phyloP scores from a whole-genome alignment of 164 flowering plant genomes.

The Stephania cephalantha region DNA sequence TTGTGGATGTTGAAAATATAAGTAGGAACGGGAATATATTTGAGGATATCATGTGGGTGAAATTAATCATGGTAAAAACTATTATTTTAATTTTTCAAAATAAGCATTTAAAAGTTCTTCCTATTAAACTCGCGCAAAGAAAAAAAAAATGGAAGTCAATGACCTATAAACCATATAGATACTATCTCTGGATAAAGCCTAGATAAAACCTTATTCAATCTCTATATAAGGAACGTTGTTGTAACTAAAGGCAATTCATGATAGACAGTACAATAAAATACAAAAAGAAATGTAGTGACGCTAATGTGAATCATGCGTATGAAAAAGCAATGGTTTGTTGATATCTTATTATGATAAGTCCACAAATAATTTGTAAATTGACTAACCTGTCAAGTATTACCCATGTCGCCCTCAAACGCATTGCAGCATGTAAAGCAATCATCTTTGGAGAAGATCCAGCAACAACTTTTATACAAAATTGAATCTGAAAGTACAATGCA shows the following conservation, averaged over 20 bases:
- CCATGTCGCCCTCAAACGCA: conserved; percentile 42
- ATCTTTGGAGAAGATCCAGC: conserved; percentile 39
- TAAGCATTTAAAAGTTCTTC: neutral
- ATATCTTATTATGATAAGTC: neutral
- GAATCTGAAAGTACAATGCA: conserved; percentile 28
- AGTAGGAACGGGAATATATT: neutral
- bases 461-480: conserved; percentile 30
- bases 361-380: neutral
- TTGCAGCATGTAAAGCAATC: conserved; percentile 38
- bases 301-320: neutral
- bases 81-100: neutral
- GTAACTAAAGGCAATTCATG: neutral
- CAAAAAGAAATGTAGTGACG: neutral
- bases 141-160: neutral
- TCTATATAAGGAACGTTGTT: neutral
- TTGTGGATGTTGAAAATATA: too few relatives aligned
- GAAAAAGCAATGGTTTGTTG: neutral
- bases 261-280: too few relatives aligned
- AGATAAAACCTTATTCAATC: neutral
- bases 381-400: conserved; percentile 62
- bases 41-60: neutral
- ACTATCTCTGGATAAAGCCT: neutral
- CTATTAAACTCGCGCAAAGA: neutral
- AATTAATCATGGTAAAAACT: neutral
- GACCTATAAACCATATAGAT: neutral